A percentile compares a stretch with the other conserved stretches of the same genome.
Evolutionary conservation across 495 filamentous ascomycete species (phyloP).

Genomic region (Penicillium macrosclerotiorum): DNA sequence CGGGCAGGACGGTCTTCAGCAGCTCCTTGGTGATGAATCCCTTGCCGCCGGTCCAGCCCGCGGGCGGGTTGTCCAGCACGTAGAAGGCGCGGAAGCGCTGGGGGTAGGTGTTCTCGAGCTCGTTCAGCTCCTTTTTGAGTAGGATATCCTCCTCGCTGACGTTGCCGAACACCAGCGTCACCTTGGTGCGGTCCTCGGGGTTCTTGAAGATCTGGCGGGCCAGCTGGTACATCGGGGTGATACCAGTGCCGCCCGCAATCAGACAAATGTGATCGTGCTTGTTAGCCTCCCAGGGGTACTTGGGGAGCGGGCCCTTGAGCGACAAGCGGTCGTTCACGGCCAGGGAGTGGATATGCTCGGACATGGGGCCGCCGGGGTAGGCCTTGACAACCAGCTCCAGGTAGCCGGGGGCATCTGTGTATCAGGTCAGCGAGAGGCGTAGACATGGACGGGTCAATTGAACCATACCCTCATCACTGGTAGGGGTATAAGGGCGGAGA

Average conservation of each 20-base stretch:
- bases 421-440: too few species aligned
- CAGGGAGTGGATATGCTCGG: slow-evolving; percentile 81
- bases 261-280: slow-evolving; percentile 94
- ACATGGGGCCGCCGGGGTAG: slow-evolving; percentile 91
- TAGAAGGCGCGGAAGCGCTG: slow-evolving; percentile 90
- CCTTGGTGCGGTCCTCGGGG: slow-evolving; percentile 93
- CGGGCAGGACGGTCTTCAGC: slow-evolving; percentile 86
- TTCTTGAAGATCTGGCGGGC: slow-evolving; percentile 85
- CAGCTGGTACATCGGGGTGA: slow-evolving; percentile 93
- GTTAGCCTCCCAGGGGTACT: slow-evolving; percentile 88
- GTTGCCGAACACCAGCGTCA: slow-evolving; percentile 91
- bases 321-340: slow-evolving; percentile 72
- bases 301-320: slow-evolving; percentile 92
- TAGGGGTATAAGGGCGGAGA: slow-evolving; percentile 89
- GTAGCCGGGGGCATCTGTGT: slow-evolving; percentile 72
- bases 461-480: slow-evolving; percentile 78
- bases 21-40: slow-evolving; percentile 85
- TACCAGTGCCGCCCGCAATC: slow-evolving; percentile 92
- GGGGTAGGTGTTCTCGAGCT: slow-evolving; percentile 90
- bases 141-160: slow-evolving; percentile 83
- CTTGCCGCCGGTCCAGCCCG: slow-evolving; percentile 70
- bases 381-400: slow-evolving; percentile 88
- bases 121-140: slow-evolving; percentile 74
- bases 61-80: slow-evolving; percentile 80
- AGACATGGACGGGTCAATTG: too few species aligned